Conservation (phyloP, 805 yeast genomes). For the Metschnikowia bowlesiae region DNA sequence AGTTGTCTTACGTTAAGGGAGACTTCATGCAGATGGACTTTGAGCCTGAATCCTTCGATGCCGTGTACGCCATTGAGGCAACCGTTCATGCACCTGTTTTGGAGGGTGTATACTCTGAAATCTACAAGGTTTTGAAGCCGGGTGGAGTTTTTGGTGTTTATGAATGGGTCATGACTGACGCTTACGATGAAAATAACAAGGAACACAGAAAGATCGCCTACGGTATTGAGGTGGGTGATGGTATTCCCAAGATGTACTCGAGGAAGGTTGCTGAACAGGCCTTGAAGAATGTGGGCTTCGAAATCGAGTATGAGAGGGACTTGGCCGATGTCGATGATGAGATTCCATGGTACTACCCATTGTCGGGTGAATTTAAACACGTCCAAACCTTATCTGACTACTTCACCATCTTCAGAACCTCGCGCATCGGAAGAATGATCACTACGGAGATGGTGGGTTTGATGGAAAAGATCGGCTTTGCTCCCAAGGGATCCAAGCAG, state of each 20-base stretch:
- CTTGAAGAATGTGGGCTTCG: slow-evolving; percentile 80
- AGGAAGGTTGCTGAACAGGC: slow-evolving; percentile 86
- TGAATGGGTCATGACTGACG: slow-evolving; percentile 99
- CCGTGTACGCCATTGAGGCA: slow-evolving; percentile 97
- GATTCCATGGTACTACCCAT: slow-evolving; percentile 97
- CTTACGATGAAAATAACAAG: slow-evolving; percentile 78
- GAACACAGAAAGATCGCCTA: slow-evolving; percentile 93
- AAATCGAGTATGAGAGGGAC: slow-evolving; percentile 69
- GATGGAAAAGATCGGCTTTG: slow-evolving; percentile 81
- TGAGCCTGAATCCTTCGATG: slow-evolving; percentile 84
- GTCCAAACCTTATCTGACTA: slow-evolving; percentile 75
- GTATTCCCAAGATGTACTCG: slow-evolving; percentile 95
- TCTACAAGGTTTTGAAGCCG: slow-evolving; percentile 92
- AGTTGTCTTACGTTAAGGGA: slow-evolving; percentile 87
- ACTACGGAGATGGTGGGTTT: slow-evolving; percentile 76
- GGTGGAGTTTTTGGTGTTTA: slow-evolving; percentile 98
- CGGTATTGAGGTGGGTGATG: slow-evolving; percentile 98
- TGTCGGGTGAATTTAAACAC: slow-evolving; percentile 90
- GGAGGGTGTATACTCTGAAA: slow-evolving; percentile 93
- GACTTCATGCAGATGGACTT: slow-evolving; percentile 99
- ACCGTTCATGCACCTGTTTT: slow-evolving; percentile 96
- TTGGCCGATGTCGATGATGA: slow-evolving; percentile 78
- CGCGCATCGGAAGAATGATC: slow-evolving; percentile 75
- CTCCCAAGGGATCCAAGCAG: slow-evolving; percentile 85
- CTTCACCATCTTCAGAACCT: slow-evolving; percentile 83